Base-by-base conservation (phyloP, 2,329 filamentous ascomycete genomes). In the Beauveria brongniartii region DNA sequence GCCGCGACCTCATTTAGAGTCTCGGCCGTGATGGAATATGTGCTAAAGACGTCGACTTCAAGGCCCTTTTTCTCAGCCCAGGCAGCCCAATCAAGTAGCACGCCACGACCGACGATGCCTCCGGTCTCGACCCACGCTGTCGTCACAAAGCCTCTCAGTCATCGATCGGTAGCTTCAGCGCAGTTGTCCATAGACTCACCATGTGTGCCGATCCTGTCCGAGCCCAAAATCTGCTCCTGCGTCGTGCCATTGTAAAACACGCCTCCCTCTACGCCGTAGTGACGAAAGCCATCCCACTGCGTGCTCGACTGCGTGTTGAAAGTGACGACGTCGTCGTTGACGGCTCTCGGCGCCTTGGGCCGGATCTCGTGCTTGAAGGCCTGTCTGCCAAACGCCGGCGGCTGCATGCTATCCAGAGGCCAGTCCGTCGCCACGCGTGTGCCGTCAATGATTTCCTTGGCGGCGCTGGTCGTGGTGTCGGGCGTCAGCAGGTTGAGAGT, bases 401-500 rank as follows among this genome's bases (percentile, higher is more conserved):
- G 64, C 1, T 67, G 64, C 67, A 74, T 71, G 50, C 68, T 66
- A 12, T 69, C 65, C 0, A 75, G 64, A 1, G 70, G 68, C 71
- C 72, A 74, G 58, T 75, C 72, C 0, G 69, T 69, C 5, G 73
- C 72, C 1, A 75, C 63, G 16, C 73, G 65, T 1, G 62, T 62
- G 2, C 72, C 71, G 3, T 73, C 67, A 0, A 63, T 53, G 9
- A 73, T 73, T 47, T 74, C 70, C 3, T 61, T 47, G 1, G 71
- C 67, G 2, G 71, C 71, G 2, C 61, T 62, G 26, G 66, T 64
- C 1, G 65, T 63, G 1, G 57, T 59, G 0, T 68, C 67, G 0
- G 70, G 65, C 0, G 80, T 84, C 59, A 84, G 73, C 2, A 82
- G 73, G 67, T 84, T 84, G 1, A 85, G 72, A 65, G 78, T 81